phyloP scores from a whole-genome alignment of 768 basidiomycete species.

The Xanthoconium purpureum region DNA sequence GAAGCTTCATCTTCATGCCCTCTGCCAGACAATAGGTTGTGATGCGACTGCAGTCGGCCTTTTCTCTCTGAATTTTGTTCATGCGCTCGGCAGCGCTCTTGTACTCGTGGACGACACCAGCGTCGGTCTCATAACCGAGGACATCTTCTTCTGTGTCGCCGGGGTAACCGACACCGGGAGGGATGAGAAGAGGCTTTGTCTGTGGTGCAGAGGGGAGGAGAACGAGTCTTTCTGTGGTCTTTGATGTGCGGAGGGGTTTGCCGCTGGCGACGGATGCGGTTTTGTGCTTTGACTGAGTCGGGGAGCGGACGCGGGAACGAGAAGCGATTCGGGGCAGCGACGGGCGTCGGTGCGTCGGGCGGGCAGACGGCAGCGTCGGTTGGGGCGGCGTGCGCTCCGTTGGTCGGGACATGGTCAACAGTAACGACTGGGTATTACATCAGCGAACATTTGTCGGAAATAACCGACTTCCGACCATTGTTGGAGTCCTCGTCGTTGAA shows the following conservation, averaged over 20 bases:
- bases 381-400: slow-evolving; percentile 14
- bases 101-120: slow-evolving; percentile 61
- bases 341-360: slow-evolving; percentile 23
- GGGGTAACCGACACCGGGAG: slow-evolving; percentile 13
- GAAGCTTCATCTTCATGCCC: slow-evolving; percentile 76
- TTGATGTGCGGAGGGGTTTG: slow-evolving; percentile 77
- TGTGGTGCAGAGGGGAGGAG: slow-evolving; percentile 88
- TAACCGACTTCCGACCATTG: slow-evolving; percentile 12
- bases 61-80: slow-evolving; percentile 80
- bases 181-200: slow-evolving; percentile 58
- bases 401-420: neutral
- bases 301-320: slow-evolving; percentile 13
- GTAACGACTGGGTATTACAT: neutral
- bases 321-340: slow-evolving; percentile 21
- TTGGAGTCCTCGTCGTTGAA: slow-evolving; percentile 7
- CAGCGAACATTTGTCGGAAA: slow-evolving; percentile 9
- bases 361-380: slow-evolving; percentile 22
- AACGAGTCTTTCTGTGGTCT: slow-evolving; percentile 89
- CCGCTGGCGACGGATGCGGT: slow-evolving; percentile 19
- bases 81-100: slow-evolving; percentile 87
- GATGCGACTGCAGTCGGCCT: slow-evolving; percentile 75
- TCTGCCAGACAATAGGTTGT: slow-evolving; percentile 91
- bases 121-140: slow-evolving; percentile 65
- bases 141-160: slow-evolving; percentile 40
- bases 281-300: slow-evolving; percentile 17